These are phyloP conservation scores for Pyrenochaeta sp. DNA, from an alignment of 2,329 filamentous ascomycete species.

Conservation along the genomic window DNA sequence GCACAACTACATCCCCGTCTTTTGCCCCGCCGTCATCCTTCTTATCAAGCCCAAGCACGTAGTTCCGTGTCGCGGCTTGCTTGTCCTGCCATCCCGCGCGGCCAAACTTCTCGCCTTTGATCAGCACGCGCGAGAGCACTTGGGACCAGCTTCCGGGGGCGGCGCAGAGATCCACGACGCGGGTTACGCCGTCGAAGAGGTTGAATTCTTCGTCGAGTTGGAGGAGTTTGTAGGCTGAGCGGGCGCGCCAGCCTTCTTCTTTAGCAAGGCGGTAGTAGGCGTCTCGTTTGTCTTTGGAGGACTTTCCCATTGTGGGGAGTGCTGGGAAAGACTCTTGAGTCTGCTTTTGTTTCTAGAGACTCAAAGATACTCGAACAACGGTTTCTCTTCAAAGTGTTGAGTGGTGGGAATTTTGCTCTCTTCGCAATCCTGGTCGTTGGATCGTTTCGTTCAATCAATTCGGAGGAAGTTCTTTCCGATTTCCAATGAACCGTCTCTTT, in stretches of 20 bases:
- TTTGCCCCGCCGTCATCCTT: constrained; percentile 13
- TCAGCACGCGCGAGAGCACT: constrained; percentile 89
- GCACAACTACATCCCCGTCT: constrained; percentile 7
- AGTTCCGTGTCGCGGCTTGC: constrained; percentile 71
- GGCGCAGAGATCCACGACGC: constrained; percentile 94
- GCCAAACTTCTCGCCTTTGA: constrained; percentile 91
- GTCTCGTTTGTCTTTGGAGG: constrained; percentile 98
- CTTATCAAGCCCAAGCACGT: constrained; percentile 56
- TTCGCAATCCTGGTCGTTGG: no score
- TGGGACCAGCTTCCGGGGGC: constrained; percentile 98
- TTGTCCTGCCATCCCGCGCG: constrained; percentile 86
- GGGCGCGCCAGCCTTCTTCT: constrained; percentile 96
- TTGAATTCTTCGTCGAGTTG: constrained; percentile 97
- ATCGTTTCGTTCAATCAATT: no score
- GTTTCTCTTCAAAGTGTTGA: not conserved
- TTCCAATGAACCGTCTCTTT: no score
- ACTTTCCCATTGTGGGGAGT: constrained; percentile 77
- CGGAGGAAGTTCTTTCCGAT: no score
- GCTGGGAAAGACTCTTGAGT: not conserved
- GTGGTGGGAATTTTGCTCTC: not conserved
- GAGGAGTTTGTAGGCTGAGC: constrained; percentile 95
- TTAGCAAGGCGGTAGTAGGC: constrained; percentile 98
- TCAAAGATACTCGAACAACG: not conserved
- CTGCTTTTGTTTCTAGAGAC: not conserved
- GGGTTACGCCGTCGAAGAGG: constrained; percentile 85